Evolutionary conservation across 2,329 filamentous ascomycete species (phyloP), one percentile per base, ranked within the genome.

Genomic region (Colletotrichum truncatum): DNA sequence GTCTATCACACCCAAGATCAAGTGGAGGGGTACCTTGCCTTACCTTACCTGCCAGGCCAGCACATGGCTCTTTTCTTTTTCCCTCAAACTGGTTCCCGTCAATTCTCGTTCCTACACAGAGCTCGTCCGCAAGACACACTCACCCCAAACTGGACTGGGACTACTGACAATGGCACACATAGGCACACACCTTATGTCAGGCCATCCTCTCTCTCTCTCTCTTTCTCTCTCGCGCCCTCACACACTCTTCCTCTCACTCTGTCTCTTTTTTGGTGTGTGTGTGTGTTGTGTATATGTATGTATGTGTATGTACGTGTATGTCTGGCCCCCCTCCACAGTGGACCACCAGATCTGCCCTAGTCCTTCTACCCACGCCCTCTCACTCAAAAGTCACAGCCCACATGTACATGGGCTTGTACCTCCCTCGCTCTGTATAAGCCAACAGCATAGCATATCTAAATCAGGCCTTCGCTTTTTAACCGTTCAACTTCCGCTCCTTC

Each of bases 21-120:
- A 73, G 68, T 76, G 75, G 57, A 77, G 45, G 51, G 76, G 75
- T 14, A 73, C 73, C 65, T 71, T 71, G 49, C 28, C 39, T 62
- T 77, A 70, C 57, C n/a, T 25, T 49, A 18, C 41, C 18, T 58
- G 32, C 43, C 52, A 45, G 49, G 36, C 28, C 48, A 43, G 39
- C 45, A 43, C 63, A 49, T 49, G 58, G 23, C 51, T 43, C 51
- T 30, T 64, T 66, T 57, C 59, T 64, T 63, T 56, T 58, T 53
- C 46, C 39, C 52, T 59, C 38, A 45, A 46, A 45, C 28, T 58
- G 52, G 21, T 34, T 38, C 32, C 18, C 26, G 30, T 53, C 64
- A 45, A 39, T 46, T 30, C 21, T 64, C 26, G 28, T 59, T 63
- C 59, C 43, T 36, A 41, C 52, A 25, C 36, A 36, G 12, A 41